phyloP scores from a whole-genome alignment of 2,329 filamentous ascomycete genomes.

The Chaetomiaceae sp. region DNA sequence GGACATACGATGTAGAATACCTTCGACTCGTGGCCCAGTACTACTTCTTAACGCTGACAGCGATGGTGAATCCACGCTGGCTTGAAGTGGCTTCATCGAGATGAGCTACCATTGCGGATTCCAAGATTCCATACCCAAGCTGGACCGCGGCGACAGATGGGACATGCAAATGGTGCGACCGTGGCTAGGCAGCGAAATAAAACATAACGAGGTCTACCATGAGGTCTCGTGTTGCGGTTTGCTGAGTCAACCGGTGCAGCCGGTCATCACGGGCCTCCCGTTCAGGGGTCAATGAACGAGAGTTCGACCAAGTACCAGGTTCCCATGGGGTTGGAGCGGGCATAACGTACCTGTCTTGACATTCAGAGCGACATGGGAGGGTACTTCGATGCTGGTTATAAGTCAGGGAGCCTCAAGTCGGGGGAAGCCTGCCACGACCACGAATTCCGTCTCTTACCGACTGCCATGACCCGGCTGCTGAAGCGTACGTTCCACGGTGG shows the following conservation, averaged over 20 bases:
- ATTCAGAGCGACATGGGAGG: too few species aligned
- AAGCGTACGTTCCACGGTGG: constrained; percentile 24
- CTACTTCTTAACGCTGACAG: too few species aligned
- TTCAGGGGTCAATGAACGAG: neutral
- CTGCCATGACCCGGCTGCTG: constrained; percentile 16
- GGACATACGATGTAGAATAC: too few species aligned
- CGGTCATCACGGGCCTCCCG: neutral
- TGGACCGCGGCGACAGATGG: too few species aligned
- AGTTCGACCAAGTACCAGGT: neutral
- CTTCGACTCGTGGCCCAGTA: too few species aligned
- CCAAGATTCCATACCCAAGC: too few species aligned
- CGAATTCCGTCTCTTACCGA: neutral
- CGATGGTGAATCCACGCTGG: too few species aligned
- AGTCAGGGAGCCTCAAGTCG: neutral
- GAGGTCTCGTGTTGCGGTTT: constrained; percentile 3
- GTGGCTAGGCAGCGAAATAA: neutral
- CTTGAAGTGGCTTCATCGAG: too few species aligned
- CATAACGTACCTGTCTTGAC: neutral
- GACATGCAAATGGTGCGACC: too few species aligned
- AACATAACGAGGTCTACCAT: neutral
- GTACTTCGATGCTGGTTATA: neutral
- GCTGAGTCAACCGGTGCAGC: constrained; percentile 14
- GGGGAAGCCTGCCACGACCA: neutral
- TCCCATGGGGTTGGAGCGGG: neutral
- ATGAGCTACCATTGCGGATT: too few species aligned